Percentiles rank a stretch among this genome's conserved stretches.
phyloP scores from a whole-genome alignment of 352 stramenopile species.

The Phytophthora brassicae region DNA sequence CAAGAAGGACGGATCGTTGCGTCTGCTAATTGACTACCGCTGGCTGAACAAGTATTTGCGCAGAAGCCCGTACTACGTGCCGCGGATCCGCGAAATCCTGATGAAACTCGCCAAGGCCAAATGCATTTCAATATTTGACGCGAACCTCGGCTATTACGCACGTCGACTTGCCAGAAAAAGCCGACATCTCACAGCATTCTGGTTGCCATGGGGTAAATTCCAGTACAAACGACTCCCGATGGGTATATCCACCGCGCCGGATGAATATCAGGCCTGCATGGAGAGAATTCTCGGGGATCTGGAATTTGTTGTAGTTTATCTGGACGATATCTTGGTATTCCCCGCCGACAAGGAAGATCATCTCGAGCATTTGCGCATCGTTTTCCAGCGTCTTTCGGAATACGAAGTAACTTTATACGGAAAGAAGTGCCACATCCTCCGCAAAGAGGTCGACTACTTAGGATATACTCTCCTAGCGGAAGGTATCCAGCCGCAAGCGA shows the following conservation, averaged over 20 bases:
- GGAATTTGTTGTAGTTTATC: not conserved
- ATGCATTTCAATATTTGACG: not conserved
- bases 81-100: conserved; percentile 10
- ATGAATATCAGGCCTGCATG: not conserved
- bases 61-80: not conserved
- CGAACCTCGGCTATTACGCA: not conserved
- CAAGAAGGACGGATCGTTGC: not conserved
- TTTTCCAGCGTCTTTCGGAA: not conserved
- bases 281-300: not conserved
- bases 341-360: not conserved
- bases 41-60: not conserved
- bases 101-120: not conserved
- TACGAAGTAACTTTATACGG: not conserved
- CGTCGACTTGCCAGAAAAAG: not conserved
- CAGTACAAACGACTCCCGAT: not conserved
- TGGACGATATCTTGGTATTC: not conserved
- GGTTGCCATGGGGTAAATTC: not conserved
- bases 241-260: not conserved
- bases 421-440: not conserved
- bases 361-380: not conserved
- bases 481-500: not conserved
- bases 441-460: not conserved
- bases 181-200: not conserved
- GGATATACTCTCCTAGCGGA: not conserved
- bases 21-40: conserved; percentile 3